These are phyloP conservation scores for Serendipita sp. DNA, from an alignment of 768 basidiomycete species.

Conservation along the genomic window DNA sequence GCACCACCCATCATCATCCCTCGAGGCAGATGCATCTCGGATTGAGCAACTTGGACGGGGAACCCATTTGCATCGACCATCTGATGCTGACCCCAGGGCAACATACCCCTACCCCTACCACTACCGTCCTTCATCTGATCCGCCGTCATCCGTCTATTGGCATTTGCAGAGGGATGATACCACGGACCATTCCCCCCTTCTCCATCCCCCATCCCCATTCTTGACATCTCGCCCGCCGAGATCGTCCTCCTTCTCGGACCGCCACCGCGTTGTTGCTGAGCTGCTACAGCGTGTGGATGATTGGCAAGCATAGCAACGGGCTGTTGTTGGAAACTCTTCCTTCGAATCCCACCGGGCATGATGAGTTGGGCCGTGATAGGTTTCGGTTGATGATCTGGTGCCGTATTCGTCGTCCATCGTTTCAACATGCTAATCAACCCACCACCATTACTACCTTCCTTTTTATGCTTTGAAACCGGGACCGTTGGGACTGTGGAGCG, in stretches of 20 bases:
- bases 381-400: not conserved
- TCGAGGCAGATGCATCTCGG: not conserved
- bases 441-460: not conserved
- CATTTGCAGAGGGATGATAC: not conserved
- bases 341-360: not conserved
- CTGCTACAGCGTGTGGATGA: not conserved
- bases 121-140: not conserved
- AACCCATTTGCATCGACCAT: not conserved
- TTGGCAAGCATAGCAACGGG: not conserved
- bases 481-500: not conserved
- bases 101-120: not conserved
- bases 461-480: not conserved
- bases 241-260: not conserved
- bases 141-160: not conserved
- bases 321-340: not conserved
- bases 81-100: not conserved
- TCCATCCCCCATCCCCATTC: not conserved
- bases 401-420: conserved; percentile 1
- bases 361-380: not conserved
- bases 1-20: not conserved
- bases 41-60: not conserved
- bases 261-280: not conserved
- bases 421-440: conserved; percentile 2
- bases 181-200: not conserved
- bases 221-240: not conserved